phyloP scores from a whole-genome alignment of 331 rosid species.

The Quercus phellos region DNA sequence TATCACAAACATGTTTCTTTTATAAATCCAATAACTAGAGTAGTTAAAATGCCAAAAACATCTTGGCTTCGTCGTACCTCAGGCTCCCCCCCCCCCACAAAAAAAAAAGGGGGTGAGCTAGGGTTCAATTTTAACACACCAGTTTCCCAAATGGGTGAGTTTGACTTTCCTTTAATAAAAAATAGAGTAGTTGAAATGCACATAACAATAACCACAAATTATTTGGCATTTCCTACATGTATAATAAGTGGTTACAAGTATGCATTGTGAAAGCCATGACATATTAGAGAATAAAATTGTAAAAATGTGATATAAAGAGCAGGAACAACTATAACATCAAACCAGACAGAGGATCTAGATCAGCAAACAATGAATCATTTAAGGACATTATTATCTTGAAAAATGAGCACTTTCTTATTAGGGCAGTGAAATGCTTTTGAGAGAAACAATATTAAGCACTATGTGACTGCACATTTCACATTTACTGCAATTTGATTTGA shows the following conservation, averaged over 20 bases:
- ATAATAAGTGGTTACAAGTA: neutral
- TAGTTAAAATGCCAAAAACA: neutral
- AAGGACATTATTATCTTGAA: neutral
- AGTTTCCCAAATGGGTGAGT: no score
- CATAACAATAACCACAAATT: neutral
- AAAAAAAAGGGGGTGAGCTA: no score
- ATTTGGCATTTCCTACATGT: constrained; percentile 13
- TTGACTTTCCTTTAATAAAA: no score
- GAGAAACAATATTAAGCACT: neutral
- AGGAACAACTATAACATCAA: neutral
- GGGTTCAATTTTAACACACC: no score
- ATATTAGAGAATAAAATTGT: neutral
- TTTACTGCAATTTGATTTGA: neutral
- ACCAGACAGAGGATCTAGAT: neutral
- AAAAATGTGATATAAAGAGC: neutral
- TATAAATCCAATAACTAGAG: neutral
- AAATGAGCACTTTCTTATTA: neutral
- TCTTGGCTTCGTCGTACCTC: no score
- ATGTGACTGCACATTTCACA: neutral
- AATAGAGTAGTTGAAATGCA: neutral
- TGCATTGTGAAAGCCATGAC: neutral
- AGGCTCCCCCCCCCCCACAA: no score
- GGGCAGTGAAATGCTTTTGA: neutral
- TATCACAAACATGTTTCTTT: neutral
- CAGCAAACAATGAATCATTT: neutral